A percentile compares a stretch with the other conserved stretches of the same genome.
These are phyloP conservation scores for Xerocomellus intermedius DNA, from an alignment of 768 basidiomycete genomes.

Conservation along the genomic window DNA sequence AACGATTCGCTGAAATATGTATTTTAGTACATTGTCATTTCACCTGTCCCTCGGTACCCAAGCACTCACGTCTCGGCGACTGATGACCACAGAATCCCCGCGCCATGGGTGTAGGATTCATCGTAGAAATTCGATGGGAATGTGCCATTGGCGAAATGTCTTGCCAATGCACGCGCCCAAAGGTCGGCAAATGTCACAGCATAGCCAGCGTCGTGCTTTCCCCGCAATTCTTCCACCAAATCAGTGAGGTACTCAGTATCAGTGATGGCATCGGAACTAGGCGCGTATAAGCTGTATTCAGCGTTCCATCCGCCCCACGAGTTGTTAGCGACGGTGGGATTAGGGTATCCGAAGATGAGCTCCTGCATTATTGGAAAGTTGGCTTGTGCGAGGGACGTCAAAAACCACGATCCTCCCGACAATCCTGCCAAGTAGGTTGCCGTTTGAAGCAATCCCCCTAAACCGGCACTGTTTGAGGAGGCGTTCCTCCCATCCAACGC, in stretches of 20 bases:
- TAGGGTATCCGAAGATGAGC: constrained; percentile 33
- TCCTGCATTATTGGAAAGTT: constrained; percentile 41
- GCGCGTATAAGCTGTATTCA: constrained; percentile 15
- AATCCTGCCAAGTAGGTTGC: constrained; percentile 54
- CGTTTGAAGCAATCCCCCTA: constrained; percentile 52
- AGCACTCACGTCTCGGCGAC: constrained; percentile 33
- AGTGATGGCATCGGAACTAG: constrained; percentile 18
- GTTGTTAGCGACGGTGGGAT: constrained; percentile 13
- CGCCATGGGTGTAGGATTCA: constrained; percentile 32
- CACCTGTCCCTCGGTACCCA: constrained; percentile 10
- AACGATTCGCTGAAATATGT: constrained; percentile 30
- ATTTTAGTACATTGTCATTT: neutral
- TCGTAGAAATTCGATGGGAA: constrained; percentile 30
- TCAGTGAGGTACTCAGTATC: constrained; percentile 17
- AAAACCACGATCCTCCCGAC: constrained; percentile 42
- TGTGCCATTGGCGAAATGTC: constrained; percentile 42
- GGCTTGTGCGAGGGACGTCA: constrained; percentile 41
- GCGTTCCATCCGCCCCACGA: constrained; percentile 37
- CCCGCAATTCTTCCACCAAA: constrained; percentile 27
- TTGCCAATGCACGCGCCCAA: constrained; percentile 29
- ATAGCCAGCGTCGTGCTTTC: constrained; percentile 32
- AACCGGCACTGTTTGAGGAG: constrained; percentile 40
- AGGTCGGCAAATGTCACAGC: constrained; percentile 30
- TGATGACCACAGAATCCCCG: constrained; percentile 35
- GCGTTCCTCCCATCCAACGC: constrained; percentile 50